These are phyloP conservation scores for Prunella vulgaris DNA, from an alignment of 257 asterid species.

Conservation along the genomic window DNA sequence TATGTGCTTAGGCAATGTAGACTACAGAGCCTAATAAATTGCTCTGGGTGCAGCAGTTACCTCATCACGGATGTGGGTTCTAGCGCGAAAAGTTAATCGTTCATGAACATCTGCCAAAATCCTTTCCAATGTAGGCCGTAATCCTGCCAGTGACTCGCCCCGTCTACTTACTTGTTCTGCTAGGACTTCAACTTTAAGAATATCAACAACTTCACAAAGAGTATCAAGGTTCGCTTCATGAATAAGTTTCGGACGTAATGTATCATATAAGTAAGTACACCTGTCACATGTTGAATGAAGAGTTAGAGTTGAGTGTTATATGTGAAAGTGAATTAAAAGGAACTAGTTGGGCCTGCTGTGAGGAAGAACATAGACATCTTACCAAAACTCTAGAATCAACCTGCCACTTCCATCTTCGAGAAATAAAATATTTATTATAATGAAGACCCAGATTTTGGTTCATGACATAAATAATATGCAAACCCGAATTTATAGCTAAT, in stretches of 20 bases:
- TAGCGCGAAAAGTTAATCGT: slow-evolving; percentile 93
- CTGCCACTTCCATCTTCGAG: neutral
- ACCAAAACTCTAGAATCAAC: neutral
- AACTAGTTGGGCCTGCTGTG: neutral
- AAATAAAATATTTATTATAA: slow-evolving; percentile 1
- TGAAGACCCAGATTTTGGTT: slow-evolving; percentile 10
- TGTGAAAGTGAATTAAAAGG: slow-evolving; percentile 16
- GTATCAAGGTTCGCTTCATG: slow-evolving; percentile 95
- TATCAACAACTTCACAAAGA: slow-evolving; percentile 93
- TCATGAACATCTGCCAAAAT: slow-evolving; percentile 95
- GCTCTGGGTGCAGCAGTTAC: slow-evolving; percentile 35
- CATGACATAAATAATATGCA: neutral
- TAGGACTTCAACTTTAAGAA: slow-evolving; percentile 90
- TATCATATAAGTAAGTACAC: slow-evolving; percentile 92
- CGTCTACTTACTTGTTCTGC: slow-evolving; percentile 88
- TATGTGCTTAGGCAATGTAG: neutral
- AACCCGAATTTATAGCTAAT: neutral
- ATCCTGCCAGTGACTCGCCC: slow-evolving; percentile 84
- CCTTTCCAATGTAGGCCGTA: slow-evolving; percentile 89
- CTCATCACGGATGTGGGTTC: slow-evolving; percentile 95
- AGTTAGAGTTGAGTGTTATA: slow-evolving; percentile 14
- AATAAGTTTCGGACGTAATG: slow-evolving; percentile 87
- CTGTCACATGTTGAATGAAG: slow-evolving; percentile 43
- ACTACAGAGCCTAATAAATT: slow-evolving; percentile 10
- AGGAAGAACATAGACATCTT: neutral